Percentiles rank a stretch among this genome's conserved stretches.
Evolutionary conservation across 495 filamentous ascomycete genomes (phyloP).

Genomic region (Penicillium angulare): DNA sequence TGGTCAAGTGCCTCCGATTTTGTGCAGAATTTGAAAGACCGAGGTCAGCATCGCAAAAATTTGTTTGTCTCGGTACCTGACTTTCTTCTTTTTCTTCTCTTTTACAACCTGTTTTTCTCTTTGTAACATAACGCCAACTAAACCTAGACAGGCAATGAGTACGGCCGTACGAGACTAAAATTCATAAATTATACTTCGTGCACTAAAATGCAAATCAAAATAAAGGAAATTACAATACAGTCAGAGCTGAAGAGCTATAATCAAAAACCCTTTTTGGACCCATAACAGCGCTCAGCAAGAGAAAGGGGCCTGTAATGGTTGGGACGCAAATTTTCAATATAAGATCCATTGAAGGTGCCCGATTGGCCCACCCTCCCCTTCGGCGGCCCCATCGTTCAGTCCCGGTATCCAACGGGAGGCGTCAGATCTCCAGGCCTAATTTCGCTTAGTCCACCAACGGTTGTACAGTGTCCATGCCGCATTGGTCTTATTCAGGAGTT

Average conservation of each 20-base stretch:
- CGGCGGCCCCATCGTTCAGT: constrained; percentile 17
- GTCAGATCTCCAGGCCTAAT: constrained; percentile 32
- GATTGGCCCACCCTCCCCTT: constrained; percentile 14
- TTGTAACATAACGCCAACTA: too few relatives aligned
- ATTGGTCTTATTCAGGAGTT: constrained; percentile 3
- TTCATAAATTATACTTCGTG: background rate
- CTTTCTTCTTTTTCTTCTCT: background rate
- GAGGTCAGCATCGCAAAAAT: too few relatives aligned
- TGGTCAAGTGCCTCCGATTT: constrained; percentile 3
- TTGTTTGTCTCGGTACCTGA: too few relatives aligned
- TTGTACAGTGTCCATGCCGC: constrained; percentile 16
- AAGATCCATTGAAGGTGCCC: constrained; percentile 13
- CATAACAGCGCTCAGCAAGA: background rate
- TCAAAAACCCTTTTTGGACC: background rate
- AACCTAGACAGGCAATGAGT: background rate
- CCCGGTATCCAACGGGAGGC: constrained; percentile 28
- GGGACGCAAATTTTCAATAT: constrained; percentile 24
- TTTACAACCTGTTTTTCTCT: background rate
- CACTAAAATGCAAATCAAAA: background rate
- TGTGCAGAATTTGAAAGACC: background rate
- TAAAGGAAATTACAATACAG: background rate
- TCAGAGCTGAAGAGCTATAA: background rate
- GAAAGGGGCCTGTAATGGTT: background rate
- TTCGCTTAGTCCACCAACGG: constrained; percentile 37
- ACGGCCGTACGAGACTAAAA: too few relatives aligned